Evolutionary conservation across 768 basidiomycete genomes (phyloP), one percentile per base, ranked within the genome.

Genomic region (Pholiota microspora): DNA sequence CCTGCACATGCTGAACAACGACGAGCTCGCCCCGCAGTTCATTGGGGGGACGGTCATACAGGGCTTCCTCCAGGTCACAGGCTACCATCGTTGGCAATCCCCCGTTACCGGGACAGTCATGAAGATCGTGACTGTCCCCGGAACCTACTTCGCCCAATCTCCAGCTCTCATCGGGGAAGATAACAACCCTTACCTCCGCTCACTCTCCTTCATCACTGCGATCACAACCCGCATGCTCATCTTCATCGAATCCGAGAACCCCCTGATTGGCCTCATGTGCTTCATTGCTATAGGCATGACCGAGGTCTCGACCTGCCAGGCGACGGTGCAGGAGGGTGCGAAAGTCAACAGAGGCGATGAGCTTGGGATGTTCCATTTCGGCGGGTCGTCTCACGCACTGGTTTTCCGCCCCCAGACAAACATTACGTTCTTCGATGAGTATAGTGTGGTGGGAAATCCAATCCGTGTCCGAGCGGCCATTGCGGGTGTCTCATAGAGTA

Each of bases 41-140:
- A 70, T 74, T 4, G 81, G 78, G 8, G 84, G 78, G 12, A 77
- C 77, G 0, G 64, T 81, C 31, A 77, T 76, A 65, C 85, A 86
- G 60, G 83, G 77, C 0, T 84, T 85, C 67, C 75, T 88, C 55
- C 73, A 72, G 49, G 73, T 81, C 2, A 59, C 74, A 24, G 73
- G 75, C 27, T 87, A 85, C 59, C 86, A 86, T 60, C 79, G 84
- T 57, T 86, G 84, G 84, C 81, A 82, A 64, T 68, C 73, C 47
- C 86, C 86, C 52, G 75, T 86, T 9, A 69, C 73, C 35, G 81
- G 81, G 2, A 66, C 40, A 1, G 67, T 83, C 31, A 64, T 59
- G 12, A 69, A 77, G 63, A 66, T 68, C 9, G 73, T 72, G n/a
- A 61, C 75, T 34, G 65, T 83, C 13, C 79, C 80, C 7, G 80